Conservation (phyloP, 2,329 filamentous ascomycete species). For the Hortaea sp. region DNA sequence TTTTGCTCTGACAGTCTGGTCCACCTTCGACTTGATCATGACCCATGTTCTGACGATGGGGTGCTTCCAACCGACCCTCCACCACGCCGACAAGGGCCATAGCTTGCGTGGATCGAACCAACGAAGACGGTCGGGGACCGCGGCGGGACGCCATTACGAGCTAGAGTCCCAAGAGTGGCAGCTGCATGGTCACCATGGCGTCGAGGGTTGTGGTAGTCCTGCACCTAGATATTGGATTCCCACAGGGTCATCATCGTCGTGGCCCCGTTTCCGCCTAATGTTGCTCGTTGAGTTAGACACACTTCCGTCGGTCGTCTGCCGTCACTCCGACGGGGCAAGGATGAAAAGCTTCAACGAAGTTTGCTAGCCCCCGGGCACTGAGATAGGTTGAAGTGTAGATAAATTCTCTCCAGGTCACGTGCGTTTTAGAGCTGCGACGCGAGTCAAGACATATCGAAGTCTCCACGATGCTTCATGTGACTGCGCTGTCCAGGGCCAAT, state of each 20-base stretch:
- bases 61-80: slow-evolving; percentile 4
- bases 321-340: slow-evolving; percentile 12
- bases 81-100: slow-evolving; percentile 16
- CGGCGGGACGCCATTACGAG: slow-evolving; percentile 32
- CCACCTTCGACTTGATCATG: not conserved
- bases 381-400: slow-evolving; percentile 6
- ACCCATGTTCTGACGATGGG: not conserved
- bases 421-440: slow-evolving; percentile 1
- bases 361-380: slow-evolving; percentile 6
- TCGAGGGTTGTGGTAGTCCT: slow-evolving; percentile 13
- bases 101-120: slow-evolving; percentile 32
- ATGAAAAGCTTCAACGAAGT: slow-evolving; percentile 11
- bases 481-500: too few relatives aligned
- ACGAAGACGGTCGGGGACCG: slow-evolving; percentile 35
- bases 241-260: slow-evolving; percentile 27
- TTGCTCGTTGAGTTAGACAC: slow-evolving; percentile 29
- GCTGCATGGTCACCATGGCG: slow-evolving; percentile 16
- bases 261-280: slow-evolving; percentile 36
- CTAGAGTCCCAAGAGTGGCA: slow-evolving; percentile 25
- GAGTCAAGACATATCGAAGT: slow-evolving; percentile 1
- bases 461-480: too few relatives aligned
- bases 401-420: slow-evolving; percentile 11
- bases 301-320: slow-evolving; percentile 24
- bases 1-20: slow-evolving; percentile 7
- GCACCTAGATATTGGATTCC: slow-evolving; percentile 16